These are phyloP conservation scores for Solanum clarkiae DNA, from an alignment of 257 asterid genomes.

Conservation along the genomic window DNA sequence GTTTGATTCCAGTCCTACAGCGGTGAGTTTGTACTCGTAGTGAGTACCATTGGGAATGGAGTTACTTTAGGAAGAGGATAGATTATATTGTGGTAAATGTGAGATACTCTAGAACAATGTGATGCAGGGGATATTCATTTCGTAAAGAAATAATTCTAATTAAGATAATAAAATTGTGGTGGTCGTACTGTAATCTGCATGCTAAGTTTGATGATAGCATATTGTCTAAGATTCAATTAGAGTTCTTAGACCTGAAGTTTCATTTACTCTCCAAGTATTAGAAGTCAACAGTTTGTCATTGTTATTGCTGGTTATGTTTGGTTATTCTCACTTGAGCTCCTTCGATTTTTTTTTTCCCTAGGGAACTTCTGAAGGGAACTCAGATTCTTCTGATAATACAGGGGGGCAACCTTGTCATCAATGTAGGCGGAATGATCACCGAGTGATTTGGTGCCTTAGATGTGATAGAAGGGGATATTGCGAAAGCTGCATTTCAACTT, in stretches of 20 bases:
- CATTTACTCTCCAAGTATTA: neutral
- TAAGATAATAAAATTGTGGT: neutral
- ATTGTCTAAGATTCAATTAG: neutral
- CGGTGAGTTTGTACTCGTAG: slow-evolving; percentile 34
- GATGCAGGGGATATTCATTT: neutral
- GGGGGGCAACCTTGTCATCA: slow-evolving; percentile 95
- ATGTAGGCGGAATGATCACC: slow-evolving; percentile 52
- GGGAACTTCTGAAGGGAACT: slow-evolving; percentile 76
- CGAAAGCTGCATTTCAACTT: slow-evolving; percentile 75
- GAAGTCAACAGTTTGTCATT: neutral
- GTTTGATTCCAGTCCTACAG: slow-evolving; percentile 48
- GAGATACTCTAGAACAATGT: neutral
- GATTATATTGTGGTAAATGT: neutral
- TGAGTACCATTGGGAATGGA: neutral
- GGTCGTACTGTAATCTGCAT: neutral
- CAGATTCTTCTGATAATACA: slow-evolving; percentile 69
- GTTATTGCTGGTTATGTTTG: neutral
- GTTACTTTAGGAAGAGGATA: neutral
- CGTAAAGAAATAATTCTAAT: neutral
- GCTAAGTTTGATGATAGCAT: neutral
- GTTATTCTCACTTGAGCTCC: neutral
- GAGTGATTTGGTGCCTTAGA: slow-evolving; percentile 74
- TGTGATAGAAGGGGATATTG: slow-evolving; percentile 94
- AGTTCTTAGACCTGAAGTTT: neutral
- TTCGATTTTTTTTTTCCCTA: slow-evolving; percentile 5